Base-by-base conservation (phyloP, 2,329 filamentous ascomycete species). In the Colletotrichum plurivorum region DNA sequence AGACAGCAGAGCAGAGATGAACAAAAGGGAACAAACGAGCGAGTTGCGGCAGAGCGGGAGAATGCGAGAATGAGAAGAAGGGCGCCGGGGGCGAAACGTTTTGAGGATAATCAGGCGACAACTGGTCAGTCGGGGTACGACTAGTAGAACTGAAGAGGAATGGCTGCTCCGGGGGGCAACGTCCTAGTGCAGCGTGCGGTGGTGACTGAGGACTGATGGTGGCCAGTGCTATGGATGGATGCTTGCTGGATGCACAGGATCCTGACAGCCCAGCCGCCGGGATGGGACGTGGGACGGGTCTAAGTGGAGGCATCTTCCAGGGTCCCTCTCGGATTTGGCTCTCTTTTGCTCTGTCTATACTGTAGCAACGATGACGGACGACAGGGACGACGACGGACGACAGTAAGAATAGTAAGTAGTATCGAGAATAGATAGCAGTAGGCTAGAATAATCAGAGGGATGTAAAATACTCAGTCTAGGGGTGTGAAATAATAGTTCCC, bases 71-170 rank as follows among this genome's bases (percentile, higher is more conserved):
- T n/a, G 48, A 41, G 43, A 53, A 56, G 54, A 27, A 25, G n/a
- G 13, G 16, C 16, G 31, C 18, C 10, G 27, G 52, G n/a, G 39
- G 27, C 55, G 52, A 60, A 25, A 48, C 64, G 63, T 54, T 63
- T 68, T 63, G 63, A 70, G 63, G 63, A 59, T 57, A 63, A 63
- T 68, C 64, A 68, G 64, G 58, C 57, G 67, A 62, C 51, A 25
- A 51, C 64, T 52, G 39, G 67, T 39, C 45, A 48, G 63, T 67
- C 46, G 41, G 58, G 56, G 52, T 45, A 63, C 67, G 54, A 48
- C 3, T 10, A 49, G 46, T 22, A 51, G 49, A 39, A 71, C 69
- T 65, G 69, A 71, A 61, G 56, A 58, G 67, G 67, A 63, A 71
- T 60, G 56, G 67, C 57, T 63, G 64, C 63, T 46, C 57, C 57